Evolutionary conservation across 768 basidiomycete genomes (phyloP), one percentile per base, ranked within the genome.

Genomic region (Tylopilus sp.): DNA sequence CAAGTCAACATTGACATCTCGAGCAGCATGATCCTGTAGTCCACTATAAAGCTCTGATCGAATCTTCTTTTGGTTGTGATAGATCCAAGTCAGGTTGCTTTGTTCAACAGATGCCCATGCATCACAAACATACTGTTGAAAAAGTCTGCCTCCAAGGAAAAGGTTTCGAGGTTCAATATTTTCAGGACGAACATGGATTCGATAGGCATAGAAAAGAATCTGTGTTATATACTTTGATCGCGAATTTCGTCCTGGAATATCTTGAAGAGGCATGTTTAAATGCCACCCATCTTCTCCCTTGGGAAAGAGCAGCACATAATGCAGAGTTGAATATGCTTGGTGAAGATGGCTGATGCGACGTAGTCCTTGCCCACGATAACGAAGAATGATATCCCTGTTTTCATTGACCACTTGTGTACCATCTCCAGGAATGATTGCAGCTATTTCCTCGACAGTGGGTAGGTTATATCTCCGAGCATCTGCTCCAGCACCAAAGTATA

Each of bases 391-490:
- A 1, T 48, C 47, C 22, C n/a, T 43, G 13, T 51, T 30, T n/a
- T 63, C 56, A 3, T 46, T 30, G 1, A 37, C 34, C 25, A 19
- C 33, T 24, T 66, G 30, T 22, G 50, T 11, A 4, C 59, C 66
- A 63, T 63, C 56, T n/a, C 64, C 72, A 43, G 74, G 74, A 29
- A 78, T 36, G 33, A 80, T 65, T 0, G 72, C 68, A 24, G 74
- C 74, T 52, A 79, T 62, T 55, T 78, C 75, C 57, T 71, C 60
- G 0, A 66, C 70, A 34, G 69, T 73, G 2, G 79, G 80, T 0
- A 74, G 54, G 59, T 80, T 79, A 53, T 81, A 77, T 11, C 67
- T 55, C 6, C 72, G 55, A 1, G 44, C 59, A 60, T 78, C 75
- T 22, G 19, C 10, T 2, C 5, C 21, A 10, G 14, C 4, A 11